Evolutionary conservation across 2,329 filamentous ascomycete genomes (phyloP), one percentile per base, ranked within the genome.

Genomic region (Stemphylium beticola): DNA sequence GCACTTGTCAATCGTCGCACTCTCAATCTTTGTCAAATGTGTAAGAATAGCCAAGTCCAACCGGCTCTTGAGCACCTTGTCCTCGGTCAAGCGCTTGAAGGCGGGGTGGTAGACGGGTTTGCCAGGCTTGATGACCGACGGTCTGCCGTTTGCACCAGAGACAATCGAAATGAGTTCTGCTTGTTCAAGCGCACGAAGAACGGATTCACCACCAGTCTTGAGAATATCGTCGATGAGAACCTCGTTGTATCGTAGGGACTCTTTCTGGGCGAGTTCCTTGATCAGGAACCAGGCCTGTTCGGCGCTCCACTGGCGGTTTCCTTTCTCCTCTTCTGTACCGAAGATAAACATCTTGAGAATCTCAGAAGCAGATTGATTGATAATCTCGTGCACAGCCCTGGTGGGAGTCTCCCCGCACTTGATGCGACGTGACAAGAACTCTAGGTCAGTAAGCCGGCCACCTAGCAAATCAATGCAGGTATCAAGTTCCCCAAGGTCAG

Each of bases 311-410:
- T 84, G 84, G 26, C 84, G 83, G 36, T 81, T 78, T 2, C 80
- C 78, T 12, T 74, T 71, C 36, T 78, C 71, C 45, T 84, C 84
- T 40, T 86, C 85, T 20, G 77, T 72, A 38, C 81, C 68, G 3
- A 96, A 80, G 26, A 99, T 85, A 77, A 93, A 98, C 82, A 97
- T 92, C 70, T 96, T 96, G 57, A 96, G 79, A 42, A 98, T 93
- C 70, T 98, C 95, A 0, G 90, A 91, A 0, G 92, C 90, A 15
- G 89, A 90, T 70, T 96, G 92, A 49, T 91, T 87, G 49, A 96
- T 89, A 58, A 99, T 98, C 61, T 96, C 92, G 18, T 87, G 81
- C 2, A 97, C 88, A 2, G 95, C 95, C 63, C 89, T 83, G 60
- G 83, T 84, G 0, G 95, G 95, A 2, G 84, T 89, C 73, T 97